Percentiles rank a stretch among this genome's conserved stretches.
Conservation (phyloP, 2,329 filamentous ascomycete genomes). For the Penicillium brevicompactum region DNA sequence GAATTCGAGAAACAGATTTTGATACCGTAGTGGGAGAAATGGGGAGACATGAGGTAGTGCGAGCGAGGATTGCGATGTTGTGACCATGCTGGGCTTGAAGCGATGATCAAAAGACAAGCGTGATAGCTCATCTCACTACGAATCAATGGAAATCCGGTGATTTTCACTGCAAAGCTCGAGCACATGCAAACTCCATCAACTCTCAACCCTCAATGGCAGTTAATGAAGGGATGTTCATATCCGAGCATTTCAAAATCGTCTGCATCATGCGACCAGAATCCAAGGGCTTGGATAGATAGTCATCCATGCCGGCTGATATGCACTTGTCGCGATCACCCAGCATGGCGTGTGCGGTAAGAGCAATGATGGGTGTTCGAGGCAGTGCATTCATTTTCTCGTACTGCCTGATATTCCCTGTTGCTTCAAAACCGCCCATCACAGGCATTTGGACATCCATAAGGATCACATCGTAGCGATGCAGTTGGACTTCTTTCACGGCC, state of each 20-base stretch:
- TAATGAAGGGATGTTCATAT: slow-evolving; percentile 19
- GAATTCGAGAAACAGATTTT: no score
- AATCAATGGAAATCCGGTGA: no score
- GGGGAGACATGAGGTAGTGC: no score
- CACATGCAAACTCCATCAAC: no score
- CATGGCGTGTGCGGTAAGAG: slow-evolving; percentile 92
- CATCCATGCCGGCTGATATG: slow-evolving; percentile 95
- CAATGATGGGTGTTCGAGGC: slow-evolving; percentile 85
- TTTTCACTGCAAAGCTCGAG: no score
- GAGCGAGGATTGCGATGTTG: no score
- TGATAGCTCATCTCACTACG: no score
- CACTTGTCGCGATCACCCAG: slow-evolving; percentile 93
- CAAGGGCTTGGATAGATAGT: slow-evolving; percentile 89
- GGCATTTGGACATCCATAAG: slow-evolving; percentile 99
- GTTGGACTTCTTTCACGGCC: slow-evolving; percentile 66
- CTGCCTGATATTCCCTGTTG: slow-evolving; percentile 87
- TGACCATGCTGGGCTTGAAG: no score
- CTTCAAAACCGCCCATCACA: slow-evolving; percentile 94
- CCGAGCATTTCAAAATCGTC: slow-evolving; percentile 22
- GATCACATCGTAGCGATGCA: slow-evolving; percentile 86
- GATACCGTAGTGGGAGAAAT: no score
- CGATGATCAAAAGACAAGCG: no score
- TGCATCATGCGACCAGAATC: slow-evolving; percentile 85
- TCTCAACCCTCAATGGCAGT: slow-evolving; percentile 4
- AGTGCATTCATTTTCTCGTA: slow-evolving; percentile 77